Evolutionary conservation across 1,284 basidiomycete species (phyloP).

Genomic region (Ceratobasidium sp.): DNA sequence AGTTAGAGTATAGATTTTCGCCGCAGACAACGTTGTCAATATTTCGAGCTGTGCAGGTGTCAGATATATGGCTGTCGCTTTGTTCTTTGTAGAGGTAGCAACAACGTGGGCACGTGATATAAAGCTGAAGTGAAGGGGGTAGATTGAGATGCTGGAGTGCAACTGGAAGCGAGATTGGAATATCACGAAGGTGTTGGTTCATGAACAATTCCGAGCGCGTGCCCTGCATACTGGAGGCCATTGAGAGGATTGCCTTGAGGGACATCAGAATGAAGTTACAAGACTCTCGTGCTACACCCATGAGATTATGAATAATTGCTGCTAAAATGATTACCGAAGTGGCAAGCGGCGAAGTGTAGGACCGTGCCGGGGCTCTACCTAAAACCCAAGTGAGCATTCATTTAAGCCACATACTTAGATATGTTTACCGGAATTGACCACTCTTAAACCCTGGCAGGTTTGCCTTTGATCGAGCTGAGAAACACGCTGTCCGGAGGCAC

Average conservation of each 20-base stretch:
- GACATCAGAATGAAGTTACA: not conserved
- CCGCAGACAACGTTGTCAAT: not conserved
- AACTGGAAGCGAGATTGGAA: not conserved
- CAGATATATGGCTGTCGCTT: not conserved
- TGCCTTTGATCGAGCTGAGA: no score
- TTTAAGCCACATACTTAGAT: no score
- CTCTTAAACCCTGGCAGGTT: no score
- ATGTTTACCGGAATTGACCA: no score
- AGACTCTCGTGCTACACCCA: not conserved
- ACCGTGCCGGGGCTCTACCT: no score
- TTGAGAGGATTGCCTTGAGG: not conserved
- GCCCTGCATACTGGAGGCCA: not conserved
- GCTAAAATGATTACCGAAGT: not conserved
- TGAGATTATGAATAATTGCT: not conserved
- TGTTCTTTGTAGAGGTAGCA: not conserved
- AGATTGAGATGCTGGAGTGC: not conserved
- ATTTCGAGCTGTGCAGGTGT: not conserved
- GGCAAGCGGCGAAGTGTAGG: not conserved
- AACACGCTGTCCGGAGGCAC: no score
- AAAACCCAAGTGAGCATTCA: no score
- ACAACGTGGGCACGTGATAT: not conserved
- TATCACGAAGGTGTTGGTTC: not conserved
- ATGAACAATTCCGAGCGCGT: not conserved
- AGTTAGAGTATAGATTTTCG: not conserved
- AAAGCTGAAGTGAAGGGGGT: not conserved